Evolutionary conservation across 2,329 filamentous ascomycete species (phyloP), one percentile per base, ranked within the genome.

Genomic region (Xylaria sp.): DNA sequence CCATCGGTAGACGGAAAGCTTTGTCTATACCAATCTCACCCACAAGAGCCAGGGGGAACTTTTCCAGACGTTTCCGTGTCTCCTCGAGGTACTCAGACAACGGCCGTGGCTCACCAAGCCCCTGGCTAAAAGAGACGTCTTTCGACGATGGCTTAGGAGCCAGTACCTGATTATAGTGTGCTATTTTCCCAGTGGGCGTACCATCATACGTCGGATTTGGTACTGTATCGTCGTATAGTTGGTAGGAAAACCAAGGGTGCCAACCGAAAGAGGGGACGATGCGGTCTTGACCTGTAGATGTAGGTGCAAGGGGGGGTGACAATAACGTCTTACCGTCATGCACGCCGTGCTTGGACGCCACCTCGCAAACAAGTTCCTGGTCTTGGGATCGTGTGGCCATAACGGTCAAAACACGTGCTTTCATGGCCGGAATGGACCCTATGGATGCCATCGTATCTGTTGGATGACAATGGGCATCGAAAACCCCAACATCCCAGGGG

Each of bases 161-260:
- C 7, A 95, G 83, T 4, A 94, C 89, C n/a, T 85, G 82, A 65
- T 85, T 82, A 76, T 94, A 94, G 79, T 95, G 92, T 7, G 78
- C 69, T 71, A 74, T 69, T 82, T 86, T 86, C 74, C 86, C 81
- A 9, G 76, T 73, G 68, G 63, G 68, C 48, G 66, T 77, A 65
- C 72, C 78, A 63, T 79, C 78, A 67, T 82, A 85, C 0, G 82
- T 84, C 39, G 79, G 76, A 56, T 76, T 74, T 37, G 77, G 37
- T 46, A 77, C 77, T 23, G 77, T 79, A 78, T 93, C 89, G 75
- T 90, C 87, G 76, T 90, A 93, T 75, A 96, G 85, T 72, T 93
- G 90, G 78, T 95, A 85, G 0, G 92, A 91, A 79, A 94, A 95
- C 93, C 93, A 96, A 0, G 93, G 93, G 78, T 96, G 93, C 92